These are phyloP conservation scores for Sungouiozyma ichnusensis DNA, from an alignment of 805 yeast species.

Conservation along the genomic window DNA sequence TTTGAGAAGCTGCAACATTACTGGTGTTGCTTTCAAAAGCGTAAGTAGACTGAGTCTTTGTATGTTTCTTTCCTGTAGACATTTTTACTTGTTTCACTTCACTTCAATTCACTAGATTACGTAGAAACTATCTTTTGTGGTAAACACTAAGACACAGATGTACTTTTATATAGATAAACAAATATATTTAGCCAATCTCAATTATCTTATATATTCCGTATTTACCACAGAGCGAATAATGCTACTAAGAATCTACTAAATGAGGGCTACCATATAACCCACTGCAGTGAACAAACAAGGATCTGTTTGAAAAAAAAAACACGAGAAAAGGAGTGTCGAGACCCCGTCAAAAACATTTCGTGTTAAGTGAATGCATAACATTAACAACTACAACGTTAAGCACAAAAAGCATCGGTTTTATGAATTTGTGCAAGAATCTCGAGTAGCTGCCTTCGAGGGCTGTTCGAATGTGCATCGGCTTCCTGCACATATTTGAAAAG, in stretches of 20 bases:
- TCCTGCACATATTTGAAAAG: too few species aligned
- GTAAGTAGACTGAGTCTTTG: constrained; percentile 34
- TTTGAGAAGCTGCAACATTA: constrained; percentile 91
- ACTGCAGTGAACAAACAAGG: too few species aligned
- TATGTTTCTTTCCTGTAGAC: constrained; percentile 28
- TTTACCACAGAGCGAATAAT: background rate
- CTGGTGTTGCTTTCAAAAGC: constrained; percentile 94
- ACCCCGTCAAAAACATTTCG: background rate
- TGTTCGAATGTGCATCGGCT: too few species aligned
- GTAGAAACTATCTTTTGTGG: too few species aligned
- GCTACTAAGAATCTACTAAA: background rate
- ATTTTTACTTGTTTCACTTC: background rate
- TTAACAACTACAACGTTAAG: too few species aligned
- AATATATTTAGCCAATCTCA: background rate
- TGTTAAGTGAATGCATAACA: background rate
- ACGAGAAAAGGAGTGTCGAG: background rate
- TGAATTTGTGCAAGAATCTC: too few species aligned
- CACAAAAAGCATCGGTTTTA: too few species aligned
- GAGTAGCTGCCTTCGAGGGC: too few species aligned
- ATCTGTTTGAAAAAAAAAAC: too few species aligned
- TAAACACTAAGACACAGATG: background rate
- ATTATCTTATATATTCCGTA: background rate
- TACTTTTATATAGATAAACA: background rate
- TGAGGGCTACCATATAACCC: too few species aligned
- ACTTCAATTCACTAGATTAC: too few species aligned